These are phyloP conservation scores for Clonostachys rhizophaga DNA, from an alignment of 2,329 filamentous ascomycete genomes.

Conservation along the genomic window DNA sequence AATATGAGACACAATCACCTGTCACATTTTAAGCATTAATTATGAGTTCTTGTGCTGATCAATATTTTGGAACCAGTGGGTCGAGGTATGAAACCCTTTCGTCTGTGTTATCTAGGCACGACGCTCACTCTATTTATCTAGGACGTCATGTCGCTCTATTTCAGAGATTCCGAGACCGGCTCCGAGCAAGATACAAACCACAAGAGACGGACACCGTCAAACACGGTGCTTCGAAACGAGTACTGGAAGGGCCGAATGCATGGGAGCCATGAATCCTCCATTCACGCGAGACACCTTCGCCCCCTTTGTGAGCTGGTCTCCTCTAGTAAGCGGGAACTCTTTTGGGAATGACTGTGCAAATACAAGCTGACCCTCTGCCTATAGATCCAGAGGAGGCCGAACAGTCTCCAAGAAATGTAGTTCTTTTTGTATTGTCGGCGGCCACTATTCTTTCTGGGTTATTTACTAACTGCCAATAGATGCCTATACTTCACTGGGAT, in stretches of 20 bases:
- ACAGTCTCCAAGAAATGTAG: background rate
- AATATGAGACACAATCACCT: too few species aligned
- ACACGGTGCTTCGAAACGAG: slow-evolving; percentile 18
- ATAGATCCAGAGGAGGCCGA: background rate
- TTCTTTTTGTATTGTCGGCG: background rate
- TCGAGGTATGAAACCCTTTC: slow-evolving; percentile 4
- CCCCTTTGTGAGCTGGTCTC: slow-evolving; percentile 23
- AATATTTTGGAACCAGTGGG: slow-evolving; percentile 1
- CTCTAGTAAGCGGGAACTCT: slow-evolving; percentile 9
- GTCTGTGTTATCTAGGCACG: background rate
- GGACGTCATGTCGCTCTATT: slow-evolving; percentile 21
- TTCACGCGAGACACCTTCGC: slow-evolving; percentile 27
- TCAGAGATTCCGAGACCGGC: slow-evolving; percentile 8
- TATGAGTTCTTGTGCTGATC: too few species aligned
- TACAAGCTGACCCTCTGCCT: background rate
- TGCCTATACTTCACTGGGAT: too few species aligned
- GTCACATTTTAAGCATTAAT: too few species aligned
- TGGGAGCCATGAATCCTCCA: slow-evolving; percentile 8
- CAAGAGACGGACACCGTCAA: slow-evolving; percentile 5
- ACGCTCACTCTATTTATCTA: slow-evolving; percentile 2
- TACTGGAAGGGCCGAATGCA: slow-evolving; percentile 29
- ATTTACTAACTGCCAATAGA: too few species aligned
- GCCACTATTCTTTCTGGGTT: background rate
- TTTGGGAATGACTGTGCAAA: background rate
- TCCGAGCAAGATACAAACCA: slow-evolving; percentile 1